A percentile compares a stretch with the other conserved stretches of the same genome.
phyloP scores from a whole-genome alignment of 2,329 filamentous ascomycete species.

The Alternaria hordeiaustralica region DNA sequence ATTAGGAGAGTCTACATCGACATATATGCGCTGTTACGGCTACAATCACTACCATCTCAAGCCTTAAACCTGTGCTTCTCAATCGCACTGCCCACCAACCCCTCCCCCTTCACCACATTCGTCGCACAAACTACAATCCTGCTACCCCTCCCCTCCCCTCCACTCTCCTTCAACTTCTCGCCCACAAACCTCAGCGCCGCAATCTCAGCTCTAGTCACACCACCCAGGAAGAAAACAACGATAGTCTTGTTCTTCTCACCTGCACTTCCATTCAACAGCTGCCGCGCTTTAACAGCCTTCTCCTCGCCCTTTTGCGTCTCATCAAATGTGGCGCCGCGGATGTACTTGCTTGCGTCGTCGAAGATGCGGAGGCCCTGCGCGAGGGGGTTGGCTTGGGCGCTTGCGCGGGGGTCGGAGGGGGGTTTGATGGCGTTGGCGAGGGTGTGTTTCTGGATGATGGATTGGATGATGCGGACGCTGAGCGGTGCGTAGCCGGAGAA shows the following conservation, averaged over 20 bases:
- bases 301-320: conserved; percentile 91
- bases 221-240: conserved; percentile 97
- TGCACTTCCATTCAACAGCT: conserved; percentile 74
- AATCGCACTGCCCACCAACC: conserved; percentile 84
- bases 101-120: conserved; percentile 85
- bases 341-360: conserved; percentile 88
- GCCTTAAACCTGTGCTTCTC: conserved; percentile 63
- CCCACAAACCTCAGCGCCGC: conserved; percentile 91
- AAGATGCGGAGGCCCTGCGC: conserved; percentile 91
- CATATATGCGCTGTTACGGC: background rate
- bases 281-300: conserved; percentile 85
- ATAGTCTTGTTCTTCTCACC: conserved; percentile 72
- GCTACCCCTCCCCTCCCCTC: conserved; percentile 69
- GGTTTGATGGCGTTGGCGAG: conserved; percentile 66
- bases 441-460: conserved; percentile 88
- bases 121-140: conserved; percentile 94
- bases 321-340: conserved; percentile 87
- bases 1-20: background rate
- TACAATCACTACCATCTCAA: background rate
- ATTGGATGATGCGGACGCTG: conserved; percentile 89
- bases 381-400: conserved; percentile 59
- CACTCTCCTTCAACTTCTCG: conserved; percentile 72
- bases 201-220: conserved; percentile 95
- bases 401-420: conserved; percentile 47
- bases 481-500: conserved; percentile 97